Conservation (phyloP, 495 filamentous ascomycete genomes). For the Xylaria castorea region DNA sequence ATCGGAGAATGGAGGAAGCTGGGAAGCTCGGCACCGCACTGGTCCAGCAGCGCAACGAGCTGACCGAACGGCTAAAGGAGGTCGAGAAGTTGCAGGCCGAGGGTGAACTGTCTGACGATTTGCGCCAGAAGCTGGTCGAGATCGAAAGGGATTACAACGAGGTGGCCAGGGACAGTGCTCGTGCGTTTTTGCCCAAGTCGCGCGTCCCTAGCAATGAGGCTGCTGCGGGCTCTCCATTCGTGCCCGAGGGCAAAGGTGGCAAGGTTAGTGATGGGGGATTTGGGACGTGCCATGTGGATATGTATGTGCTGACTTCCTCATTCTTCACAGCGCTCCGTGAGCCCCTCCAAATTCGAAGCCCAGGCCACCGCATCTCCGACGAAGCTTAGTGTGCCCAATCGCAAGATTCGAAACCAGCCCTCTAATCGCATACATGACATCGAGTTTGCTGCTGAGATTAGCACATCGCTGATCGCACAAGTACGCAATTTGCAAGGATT, state of each 20-base stretch:
- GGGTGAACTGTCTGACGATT: conserved; percentile 80
- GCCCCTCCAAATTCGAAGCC: conserved; percentile 80
- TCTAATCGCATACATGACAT: conserved; percentile 87
- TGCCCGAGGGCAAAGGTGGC: conserved; percentile 58
- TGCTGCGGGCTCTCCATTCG: conserved; percentile 67
- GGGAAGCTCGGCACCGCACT: conserved; percentile 85
- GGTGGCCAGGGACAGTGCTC: conserved; percentile 85
- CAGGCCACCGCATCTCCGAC: conserved; percentile 88
- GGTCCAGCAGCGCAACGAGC: conserved; percentile 80
- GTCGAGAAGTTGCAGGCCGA: conserved; percentile 81
- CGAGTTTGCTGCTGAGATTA: conserved; percentile 95
- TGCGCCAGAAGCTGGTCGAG: conserved; percentile 82
- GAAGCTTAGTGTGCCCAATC: conserved; percentile 82
- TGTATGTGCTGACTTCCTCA: conserved; percentile 33
- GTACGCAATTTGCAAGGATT: conserved; percentile 85
- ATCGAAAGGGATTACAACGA: conserved; percentile 96
- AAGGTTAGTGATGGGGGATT: conserved; percentile 52
- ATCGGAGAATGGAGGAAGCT: conserved; percentile 87
- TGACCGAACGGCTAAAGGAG: conserved; percentile 81
- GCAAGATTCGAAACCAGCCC: conserved; percentile 90
- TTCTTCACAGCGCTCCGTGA: conserved; percentile 66
- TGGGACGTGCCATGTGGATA: background rate
- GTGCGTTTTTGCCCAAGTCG: conserved; percentile 87
- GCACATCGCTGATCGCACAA: conserved; percentile 85
- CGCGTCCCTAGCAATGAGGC: conserved; percentile 71